Evolutionary conservation across 306 rosid species (phyloP).

Genomic region (Lathyrus tuberosus): DNA sequence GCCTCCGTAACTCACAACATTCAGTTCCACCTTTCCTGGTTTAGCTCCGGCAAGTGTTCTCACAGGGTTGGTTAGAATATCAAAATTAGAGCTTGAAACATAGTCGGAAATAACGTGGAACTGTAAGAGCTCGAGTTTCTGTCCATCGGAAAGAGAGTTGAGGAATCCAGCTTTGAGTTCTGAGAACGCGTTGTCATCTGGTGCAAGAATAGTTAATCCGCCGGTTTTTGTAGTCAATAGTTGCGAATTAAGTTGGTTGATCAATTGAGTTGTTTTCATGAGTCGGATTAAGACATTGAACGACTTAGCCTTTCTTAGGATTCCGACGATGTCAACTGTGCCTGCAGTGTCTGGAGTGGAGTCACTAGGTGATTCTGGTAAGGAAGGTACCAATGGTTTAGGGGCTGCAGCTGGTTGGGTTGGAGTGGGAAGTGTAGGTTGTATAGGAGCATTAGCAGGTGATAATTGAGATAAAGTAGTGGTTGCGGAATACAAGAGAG

Average conservation of each 20-base stretch:
- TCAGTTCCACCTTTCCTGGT: slow-evolving; percentile 53
- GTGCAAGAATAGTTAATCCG: slow-evolving; percentile 62
- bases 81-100: slow-evolving; percentile 60
- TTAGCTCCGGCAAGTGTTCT: slow-evolving; percentile 67
- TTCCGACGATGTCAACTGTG: slow-evolving; percentile 47
- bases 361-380: slow-evolving; percentile 49
- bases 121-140: slow-evolving; percentile 61
- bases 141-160: slow-evolving; percentile 55
- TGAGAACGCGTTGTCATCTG: slow-evolving; percentile 57
- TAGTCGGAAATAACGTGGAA: slow-evolving; percentile 58
- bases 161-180: slow-evolving; percentile 67
- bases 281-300: slow-evolving; percentile 58
- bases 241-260: slow-evolving; percentile 60
- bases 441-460: slow-evolving; percentile 49
- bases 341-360: slow-evolving; percentile 44
- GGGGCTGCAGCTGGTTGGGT: slow-evolving; percentile 33
- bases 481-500: slow-evolving; percentile 30
- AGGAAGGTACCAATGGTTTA: slow-evolving; percentile 46
- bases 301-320: slow-evolving; percentile 57
- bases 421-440: slow-evolving; percentile 30
- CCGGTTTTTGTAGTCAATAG: slow-evolving; percentile 52
- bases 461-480: slow-evolving; percentile 43
- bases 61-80: slow-evolving; percentile 65
- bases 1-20: slow-evolving; percentile 62
- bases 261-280: slow-evolving; percentile 63